Evolutionary conservation across 352 stramenopile genomes (phyloP).

Genomic region (Peronosclerospora sorghi): DNA sequence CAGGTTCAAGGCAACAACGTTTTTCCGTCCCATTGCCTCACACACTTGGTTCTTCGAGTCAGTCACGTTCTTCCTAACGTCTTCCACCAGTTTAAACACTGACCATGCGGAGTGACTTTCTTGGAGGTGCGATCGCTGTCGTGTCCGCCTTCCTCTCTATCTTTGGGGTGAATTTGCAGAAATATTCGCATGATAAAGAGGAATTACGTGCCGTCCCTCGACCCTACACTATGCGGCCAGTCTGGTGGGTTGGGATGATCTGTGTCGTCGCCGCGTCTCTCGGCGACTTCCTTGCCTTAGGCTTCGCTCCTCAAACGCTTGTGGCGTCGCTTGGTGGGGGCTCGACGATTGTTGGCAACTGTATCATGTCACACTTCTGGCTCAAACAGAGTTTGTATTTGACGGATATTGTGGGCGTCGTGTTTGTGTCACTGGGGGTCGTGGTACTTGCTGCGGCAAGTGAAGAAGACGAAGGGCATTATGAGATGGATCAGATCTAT

Average conservation of each 20-base stretch:
- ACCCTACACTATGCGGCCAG: constrained; percentile 70
- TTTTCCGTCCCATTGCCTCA: background rate
- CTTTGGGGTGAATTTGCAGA: constrained; percentile 87
- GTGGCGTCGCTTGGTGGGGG: constrained; percentile 72
- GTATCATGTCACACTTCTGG: constrained; percentile 79
- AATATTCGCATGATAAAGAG: constrained; percentile 85
- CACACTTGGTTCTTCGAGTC: constrained; percentile 4
- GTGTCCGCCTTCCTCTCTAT: constrained; percentile 72
- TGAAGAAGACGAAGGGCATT: constrained; percentile 61
- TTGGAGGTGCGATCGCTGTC: constrained; percentile 73
- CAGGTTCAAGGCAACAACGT: no score
- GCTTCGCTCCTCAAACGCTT: constrained; percentile 80
- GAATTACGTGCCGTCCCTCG: constrained; percentile 49
- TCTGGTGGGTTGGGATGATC: constrained; percentile 87
- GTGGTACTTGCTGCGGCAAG: constrained; percentile 66
- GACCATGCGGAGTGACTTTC: constrained; percentile 22
- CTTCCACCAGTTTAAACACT: no score
- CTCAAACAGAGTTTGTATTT: constrained; percentile 80
- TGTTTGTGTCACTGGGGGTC: constrained; percentile 66
- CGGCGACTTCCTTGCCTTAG: constrained; percentile 78
- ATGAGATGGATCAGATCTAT: constrained; percentile 83
- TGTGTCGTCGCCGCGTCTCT: constrained; percentile 74
- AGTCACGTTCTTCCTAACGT: background rate
- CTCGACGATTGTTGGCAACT: constrained; percentile 78
- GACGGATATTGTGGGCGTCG: constrained; percentile 68